phyloP scores from a whole-genome alignment of 345 rosid species.

The Acer saccharum region DNA sequence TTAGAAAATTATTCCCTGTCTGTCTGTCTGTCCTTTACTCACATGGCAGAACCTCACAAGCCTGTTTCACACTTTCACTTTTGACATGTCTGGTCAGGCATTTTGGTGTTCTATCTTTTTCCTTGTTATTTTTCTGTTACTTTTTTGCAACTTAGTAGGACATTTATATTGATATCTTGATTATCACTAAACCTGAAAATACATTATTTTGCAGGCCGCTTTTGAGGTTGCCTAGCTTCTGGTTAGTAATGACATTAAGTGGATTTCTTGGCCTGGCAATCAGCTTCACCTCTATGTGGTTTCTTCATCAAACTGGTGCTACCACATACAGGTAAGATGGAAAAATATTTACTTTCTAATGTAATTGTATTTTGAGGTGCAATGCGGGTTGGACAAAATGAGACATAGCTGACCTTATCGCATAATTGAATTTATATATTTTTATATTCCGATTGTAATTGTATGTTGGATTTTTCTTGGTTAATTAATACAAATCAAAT shows the following conservation, averaged over 20 bases:
- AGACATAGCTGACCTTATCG: not conserved
- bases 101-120: not conserved
- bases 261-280: conserved; percentile 95
- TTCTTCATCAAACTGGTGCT: conserved; percentile 98
- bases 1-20: no score
- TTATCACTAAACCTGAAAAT: conserved; percentile 16
- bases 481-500: not conserved
- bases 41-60: not conserved
- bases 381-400: not conserved
- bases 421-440: not conserved
- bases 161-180: not conserved
- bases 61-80: not conserved
- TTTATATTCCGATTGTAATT: not conserved
- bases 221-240: conserved; percentile 74
- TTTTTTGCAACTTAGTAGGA: not conserved
- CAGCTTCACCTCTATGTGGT: conserved; percentile 99
- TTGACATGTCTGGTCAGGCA: not conserved
- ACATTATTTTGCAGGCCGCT: conserved; percentile 66
- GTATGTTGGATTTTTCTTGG: not conserved
- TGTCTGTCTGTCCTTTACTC: no score
- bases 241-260: conserved; percentile 89
- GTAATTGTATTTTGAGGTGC: not conserved
- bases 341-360: not conserved
- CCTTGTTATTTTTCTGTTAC: not conserved
- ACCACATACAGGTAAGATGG: conserved; percentile 85